Evolutionary conservation across 805 yeast genomes (phyloP).

Genomic region (Metschnikowia arizonensis): DNA sequence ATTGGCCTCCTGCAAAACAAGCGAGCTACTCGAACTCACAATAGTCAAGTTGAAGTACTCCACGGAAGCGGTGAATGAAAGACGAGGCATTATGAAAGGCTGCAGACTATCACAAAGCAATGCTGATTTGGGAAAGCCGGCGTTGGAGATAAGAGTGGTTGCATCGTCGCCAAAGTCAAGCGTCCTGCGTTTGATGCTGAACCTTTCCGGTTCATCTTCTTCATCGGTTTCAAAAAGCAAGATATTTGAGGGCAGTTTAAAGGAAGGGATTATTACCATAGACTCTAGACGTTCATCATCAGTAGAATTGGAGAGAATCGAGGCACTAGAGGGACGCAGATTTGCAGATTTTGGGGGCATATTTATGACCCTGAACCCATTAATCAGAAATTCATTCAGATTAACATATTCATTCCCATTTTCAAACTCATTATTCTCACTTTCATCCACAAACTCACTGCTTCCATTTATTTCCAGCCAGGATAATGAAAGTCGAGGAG

Average conservation of each 20-base stretch:
- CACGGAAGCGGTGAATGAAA: conserved; percentile 23
- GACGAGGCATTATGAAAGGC: conserved; percentile 38
- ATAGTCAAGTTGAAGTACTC: conserved; percentile 21
- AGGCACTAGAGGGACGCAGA: conserved; percentile 18
- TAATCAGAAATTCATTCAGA: no score
- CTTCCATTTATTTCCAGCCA: conserved; percentile 1
- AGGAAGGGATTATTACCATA: conserved; percentile 22
- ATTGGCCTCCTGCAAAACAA: conserved; percentile 19
- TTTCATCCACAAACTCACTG: not conserved
- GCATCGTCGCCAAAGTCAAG: conserved; percentile 9
- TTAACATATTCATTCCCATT: not conserved
- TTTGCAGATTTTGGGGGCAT: not conserved
- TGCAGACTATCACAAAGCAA: conserved; percentile 6
- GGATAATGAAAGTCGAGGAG: not conserved
- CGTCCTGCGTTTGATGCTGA: not conserved
- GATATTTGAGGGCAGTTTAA: conserved; percentile 20
- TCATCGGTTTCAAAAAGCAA: conserved; percentile 43
- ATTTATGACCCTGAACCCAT: not conserved
- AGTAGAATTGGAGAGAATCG: conserved; percentile 26
- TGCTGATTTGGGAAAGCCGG: not conserved
- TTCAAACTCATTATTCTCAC: not conserved
- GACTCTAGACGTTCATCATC: conserved; percentile 24
- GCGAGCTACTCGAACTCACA: conserved; percentile 18
- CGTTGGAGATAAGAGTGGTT: conserved; percentile 5
- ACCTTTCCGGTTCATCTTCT: conserved; percentile 23